Evolutionary conservation across 2,329 filamentous ascomycete species (phyloP).

Genomic region (Macroventuria anomochaeta): DNA sequence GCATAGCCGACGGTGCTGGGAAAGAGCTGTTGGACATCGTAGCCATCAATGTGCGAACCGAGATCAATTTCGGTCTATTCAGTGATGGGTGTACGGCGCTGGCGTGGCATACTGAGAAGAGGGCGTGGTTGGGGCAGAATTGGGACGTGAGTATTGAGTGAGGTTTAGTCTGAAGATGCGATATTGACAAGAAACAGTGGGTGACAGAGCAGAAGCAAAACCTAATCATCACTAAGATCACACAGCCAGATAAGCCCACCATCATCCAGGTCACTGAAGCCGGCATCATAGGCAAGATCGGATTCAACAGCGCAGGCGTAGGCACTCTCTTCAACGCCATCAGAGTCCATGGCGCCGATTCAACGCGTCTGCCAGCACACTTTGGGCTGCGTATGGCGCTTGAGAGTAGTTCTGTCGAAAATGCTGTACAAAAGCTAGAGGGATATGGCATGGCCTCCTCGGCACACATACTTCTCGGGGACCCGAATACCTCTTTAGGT

Average conservation of each 20-base stretch:
- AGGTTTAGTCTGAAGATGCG: neutral
- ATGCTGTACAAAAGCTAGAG: constrained; percentile 56
- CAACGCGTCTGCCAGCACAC: constrained; percentile 63
- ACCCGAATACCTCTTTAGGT: constrained; percentile 55
- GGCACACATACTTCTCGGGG: constrained; percentile 63
- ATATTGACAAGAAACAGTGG: constrained; percentile 52
- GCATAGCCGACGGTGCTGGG: constrained; percentile 60
- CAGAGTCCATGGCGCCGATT: constrained; percentile 61
- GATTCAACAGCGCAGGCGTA: constrained; percentile 65
- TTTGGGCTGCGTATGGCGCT: constrained; percentile 63
- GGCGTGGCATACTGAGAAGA: constrained; percentile 51
- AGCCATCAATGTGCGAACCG: constrained; percentile 64
- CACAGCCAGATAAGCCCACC: constrained; percentile 52
- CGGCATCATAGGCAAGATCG: constrained; percentile 70
- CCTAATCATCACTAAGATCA: constrained; percentile 57
- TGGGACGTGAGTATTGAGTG: constrained; percentile 57
- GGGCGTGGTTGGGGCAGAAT: constrained; percentile 61
- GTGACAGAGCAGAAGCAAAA: constrained; percentile 58
- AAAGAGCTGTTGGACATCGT: constrained; percentile 60
- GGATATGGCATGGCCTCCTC: constrained; percentile 58
- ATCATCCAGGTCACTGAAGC: constrained; percentile 66
- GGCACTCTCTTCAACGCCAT: constrained; percentile 69
- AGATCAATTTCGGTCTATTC: constrained; percentile 65
- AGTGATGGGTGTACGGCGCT: constrained; percentile 65
- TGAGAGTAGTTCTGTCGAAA: constrained; percentile 57